Evolutionary conservation across 108 stramenopile genomes (phyloP), one percentile per base, ranked within the genome.

Genomic region (Fragilariopsis cylindrus): DNA sequence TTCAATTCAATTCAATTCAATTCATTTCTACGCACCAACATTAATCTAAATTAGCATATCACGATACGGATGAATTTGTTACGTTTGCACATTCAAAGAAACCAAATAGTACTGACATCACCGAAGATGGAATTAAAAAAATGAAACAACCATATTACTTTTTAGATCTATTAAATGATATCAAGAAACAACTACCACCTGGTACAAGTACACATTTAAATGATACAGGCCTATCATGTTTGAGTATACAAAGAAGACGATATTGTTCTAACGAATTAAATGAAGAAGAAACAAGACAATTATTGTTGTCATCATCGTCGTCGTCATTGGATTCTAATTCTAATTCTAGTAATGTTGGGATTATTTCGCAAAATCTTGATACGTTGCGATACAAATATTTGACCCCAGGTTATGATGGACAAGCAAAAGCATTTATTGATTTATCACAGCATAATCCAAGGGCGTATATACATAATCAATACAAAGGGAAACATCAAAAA

Each of bases 311-410:
- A 21, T 21, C 50, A 2, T 52, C 50, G 50, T 52, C 50, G 50
- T 52, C 50, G 13, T 13, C 50, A 52, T 52, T 52, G 12, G 50
- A 30, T 30, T 2, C 30, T 30, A 30, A 30, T 30, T 30, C 30
- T 30, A 30, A 30, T 30, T 30, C 21, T 30, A 30, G 1, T 30
- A 30, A 0, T 30, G 30, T 30, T 30, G 30, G 71, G 0, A 46
- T 70, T 12, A 0, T 39, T 57, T 0, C 15, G 39, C 48, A 13
- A 8, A n/a, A 50, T 48, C 48, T 73, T 18, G 72, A 73, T n/a
- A 73, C 72, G 11, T 46, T 73, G 21, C 60, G 72, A 45, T 73
- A 43, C 40, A 18, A 30, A 13, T 47, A 48, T 64, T 47, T 60
- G 7, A 57, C 9, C 15, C n/a, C 49, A 30, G n/a, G 18, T n/a